A percentile compares a stretch with the other conserved stretches of the same genome.
Evolutionary conservation across 2,329 filamentous ascomycete genomes (phyloP).

Genomic region (Nemania diffusa): DNA sequence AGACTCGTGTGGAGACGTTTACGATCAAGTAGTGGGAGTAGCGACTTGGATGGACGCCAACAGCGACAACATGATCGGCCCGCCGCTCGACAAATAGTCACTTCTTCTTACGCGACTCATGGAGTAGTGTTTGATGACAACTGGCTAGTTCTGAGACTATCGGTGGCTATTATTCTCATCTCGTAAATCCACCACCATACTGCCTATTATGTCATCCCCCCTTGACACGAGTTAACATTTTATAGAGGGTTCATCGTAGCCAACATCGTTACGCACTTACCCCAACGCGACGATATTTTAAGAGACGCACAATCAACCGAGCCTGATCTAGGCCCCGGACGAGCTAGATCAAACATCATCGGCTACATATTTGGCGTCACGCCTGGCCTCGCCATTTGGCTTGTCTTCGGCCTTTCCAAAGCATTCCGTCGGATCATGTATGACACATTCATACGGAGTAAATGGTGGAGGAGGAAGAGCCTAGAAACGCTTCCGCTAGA

Average conservation of each 20-base stretch:
- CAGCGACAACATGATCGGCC: too few species aligned
- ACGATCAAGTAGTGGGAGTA: constrained; percentile 8
- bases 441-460: constrained; percentile 36
- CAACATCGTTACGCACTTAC: constrained; percentile 39
- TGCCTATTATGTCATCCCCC: neutral
- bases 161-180: constrained; percentile 41
- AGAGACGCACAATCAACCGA: constrained; percentile 37
- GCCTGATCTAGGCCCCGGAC: constrained; percentile 38
- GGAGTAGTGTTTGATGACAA: constrained; percentile 37
- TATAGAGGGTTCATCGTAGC: constrained; percentile 41
- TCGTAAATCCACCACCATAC: constrained; percentile 30
- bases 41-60: too few species aligned
- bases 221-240: constrained; percentile 3
- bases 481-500: too few species aligned
- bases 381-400: constrained; percentile 41
- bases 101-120: constrained; percentile 20
- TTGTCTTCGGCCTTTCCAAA: constrained; percentile 43
- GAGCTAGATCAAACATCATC: constrained; percentile 41
- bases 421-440: constrained; percentile 42
- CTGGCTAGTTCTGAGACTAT: constrained; percentile 40
- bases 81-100: too few species aligned
- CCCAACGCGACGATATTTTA: constrained; percentile 35
- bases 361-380: constrained; percentile 44
- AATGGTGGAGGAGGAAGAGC: constrained; percentile 29
- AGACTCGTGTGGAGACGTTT: constrained; percentile 36